Conservation (phyloP, 2,329 filamentous ascomycete species). For the Aspergillus clavatus region DNA sequence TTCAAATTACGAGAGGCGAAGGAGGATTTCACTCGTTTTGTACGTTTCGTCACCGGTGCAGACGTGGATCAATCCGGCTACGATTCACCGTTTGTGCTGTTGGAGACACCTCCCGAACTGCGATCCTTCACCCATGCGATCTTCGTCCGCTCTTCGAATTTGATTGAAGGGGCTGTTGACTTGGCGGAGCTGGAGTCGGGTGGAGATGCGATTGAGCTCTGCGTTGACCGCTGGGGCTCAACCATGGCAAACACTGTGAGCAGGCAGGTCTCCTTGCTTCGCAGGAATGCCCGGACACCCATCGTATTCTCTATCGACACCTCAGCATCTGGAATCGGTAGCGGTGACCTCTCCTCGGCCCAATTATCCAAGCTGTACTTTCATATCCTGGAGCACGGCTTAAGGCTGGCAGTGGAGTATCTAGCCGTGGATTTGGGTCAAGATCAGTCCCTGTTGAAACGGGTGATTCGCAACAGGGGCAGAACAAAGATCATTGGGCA, state of each 20-base stretch:
- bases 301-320: constrained; percentile 55
- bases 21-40: constrained; percentile 57
- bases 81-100: constrained; percentile 57
- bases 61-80: constrained; percentile 50
- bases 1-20: constrained; percentile 51
- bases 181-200: constrained; percentile 53
- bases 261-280: constrained; percentile 53
- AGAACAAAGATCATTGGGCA: constrained; percentile 41
- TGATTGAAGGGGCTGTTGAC: constrained; percentile 34
- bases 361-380: constrained; percentile 25
- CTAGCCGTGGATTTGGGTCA: constrained; percentile 35
- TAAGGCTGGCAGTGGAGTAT: constrained; percentile 40
- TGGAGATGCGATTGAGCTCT: constrained; percentile 57
- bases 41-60: constrained; percentile 54
- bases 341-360: constrained; percentile 6
- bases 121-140: constrained; percentile 46
- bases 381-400: constrained; percentile 35
- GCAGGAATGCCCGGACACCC: constrained; percentile 53
- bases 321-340: constrained; percentile 14
- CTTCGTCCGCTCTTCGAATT: constrained; percentile 34
- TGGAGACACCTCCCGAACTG: constrained; percentile 55
- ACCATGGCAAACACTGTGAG: constrained; percentile 49
- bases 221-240: constrained; percentile 54
- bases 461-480: constrained; percentile 31
- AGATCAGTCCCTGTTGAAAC: constrained; percentile 22